Conservation (phyloP, 2,329 filamentous ascomycete genomes). For the Magnaporthiopsis rhizophila region DNA sequence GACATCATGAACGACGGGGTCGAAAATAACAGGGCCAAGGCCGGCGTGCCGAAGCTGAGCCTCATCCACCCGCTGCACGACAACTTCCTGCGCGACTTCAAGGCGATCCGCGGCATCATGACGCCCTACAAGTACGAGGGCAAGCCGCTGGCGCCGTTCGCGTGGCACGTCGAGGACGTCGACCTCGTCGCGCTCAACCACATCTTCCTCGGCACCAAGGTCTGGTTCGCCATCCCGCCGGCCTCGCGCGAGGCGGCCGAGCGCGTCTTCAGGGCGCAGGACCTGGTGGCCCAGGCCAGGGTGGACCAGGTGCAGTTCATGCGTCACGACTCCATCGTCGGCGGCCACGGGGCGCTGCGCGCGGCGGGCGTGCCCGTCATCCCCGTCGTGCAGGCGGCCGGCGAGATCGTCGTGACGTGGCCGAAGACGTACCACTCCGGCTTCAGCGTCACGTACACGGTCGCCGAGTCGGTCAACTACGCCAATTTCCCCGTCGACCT, state of each 20-base stretch:
- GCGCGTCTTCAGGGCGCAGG: neutral
- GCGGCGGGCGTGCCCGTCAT: neutral
- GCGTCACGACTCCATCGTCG: constrained; percentile 3
- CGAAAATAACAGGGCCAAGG: neutral
- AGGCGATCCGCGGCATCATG: constrained; percentile 1
- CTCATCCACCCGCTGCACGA: constrained; percentile 1
- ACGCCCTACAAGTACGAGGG: constrained; percentile 7
- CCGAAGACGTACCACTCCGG: constrained; percentile 5
- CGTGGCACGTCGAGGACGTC: constrained; percentile 7
- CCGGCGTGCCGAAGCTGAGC: neutral
- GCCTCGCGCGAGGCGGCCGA: neutral
- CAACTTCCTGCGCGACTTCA: constrained; percentile 3
- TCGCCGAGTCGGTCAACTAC: constrained; percentile 4
- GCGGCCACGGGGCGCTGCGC: neutral
- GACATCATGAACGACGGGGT: neutral
- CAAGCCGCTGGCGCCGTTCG: constrained; percentile 4
- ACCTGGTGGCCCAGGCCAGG: neutral
- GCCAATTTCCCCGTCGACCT: neutral
- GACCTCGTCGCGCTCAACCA: constrained; percentile 1
- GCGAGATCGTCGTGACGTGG: constrained; percentile 1
- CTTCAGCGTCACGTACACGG: constrained; percentile 4
- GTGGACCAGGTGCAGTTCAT: constrained; percentile 5
- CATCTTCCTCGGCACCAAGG: constrained; percentile 3
- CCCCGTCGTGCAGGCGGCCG: constrained; percentile 2
- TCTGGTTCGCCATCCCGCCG: constrained; percentile 3